phyloP scores from a whole-genome alignment of 2,329 filamentous ascomycete genomes.

The Ophiostoma montium region DNA sequence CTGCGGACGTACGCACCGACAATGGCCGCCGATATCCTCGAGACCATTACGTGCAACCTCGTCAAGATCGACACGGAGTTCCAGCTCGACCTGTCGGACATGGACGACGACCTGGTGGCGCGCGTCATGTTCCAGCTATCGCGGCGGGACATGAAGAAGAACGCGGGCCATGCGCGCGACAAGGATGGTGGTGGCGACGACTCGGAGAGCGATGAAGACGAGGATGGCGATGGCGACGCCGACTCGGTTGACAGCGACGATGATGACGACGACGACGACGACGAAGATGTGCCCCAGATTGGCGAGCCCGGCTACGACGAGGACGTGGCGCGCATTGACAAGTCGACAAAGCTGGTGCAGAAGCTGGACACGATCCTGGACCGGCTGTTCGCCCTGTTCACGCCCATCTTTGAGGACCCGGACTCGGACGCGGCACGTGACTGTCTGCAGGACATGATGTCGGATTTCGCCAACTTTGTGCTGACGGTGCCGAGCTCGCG shows the following conservation, averaged over 20 bases:
- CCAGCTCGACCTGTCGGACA: constrained; percentile 80
- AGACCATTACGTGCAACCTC: constrained; percentile 69
- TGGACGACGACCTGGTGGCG: constrained; percentile 77
- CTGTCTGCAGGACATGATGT: constrained; percentile 64
- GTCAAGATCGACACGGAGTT: constrained; percentile 95
- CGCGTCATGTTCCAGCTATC: constrained; percentile 47
- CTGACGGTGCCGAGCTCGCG: constrained; percentile 83
- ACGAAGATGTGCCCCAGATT: constrained; percentile 37
- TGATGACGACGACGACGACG: neutral
- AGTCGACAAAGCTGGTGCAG: constrained; percentile 66
- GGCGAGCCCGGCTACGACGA: constrained; percentile 55
- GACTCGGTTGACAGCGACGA: neutral
- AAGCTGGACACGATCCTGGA: constrained; percentile 90
- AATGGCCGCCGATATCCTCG: constrained; percentile 65
- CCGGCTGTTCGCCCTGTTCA: constrained; percentile 72
- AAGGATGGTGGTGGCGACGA: constrained; percentile 24
- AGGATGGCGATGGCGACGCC: constrained; percentile 25
- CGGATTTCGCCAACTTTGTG: constrained; percentile 77
- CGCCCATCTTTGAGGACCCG: constrained; percentile 54
- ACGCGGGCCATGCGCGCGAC: constrained; percentile 8
- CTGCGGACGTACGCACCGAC: constrained; percentile 66
- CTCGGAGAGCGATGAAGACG: constrained; percentile 38
- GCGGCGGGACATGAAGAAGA: neutral
- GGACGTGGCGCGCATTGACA: constrained; percentile 48
- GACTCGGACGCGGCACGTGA: constrained; percentile 54